Evolutionary conservation across 2,329 filamentous ascomycete genomes (phyloP).

Genomic region (Tympanopsis confertula): DNA sequence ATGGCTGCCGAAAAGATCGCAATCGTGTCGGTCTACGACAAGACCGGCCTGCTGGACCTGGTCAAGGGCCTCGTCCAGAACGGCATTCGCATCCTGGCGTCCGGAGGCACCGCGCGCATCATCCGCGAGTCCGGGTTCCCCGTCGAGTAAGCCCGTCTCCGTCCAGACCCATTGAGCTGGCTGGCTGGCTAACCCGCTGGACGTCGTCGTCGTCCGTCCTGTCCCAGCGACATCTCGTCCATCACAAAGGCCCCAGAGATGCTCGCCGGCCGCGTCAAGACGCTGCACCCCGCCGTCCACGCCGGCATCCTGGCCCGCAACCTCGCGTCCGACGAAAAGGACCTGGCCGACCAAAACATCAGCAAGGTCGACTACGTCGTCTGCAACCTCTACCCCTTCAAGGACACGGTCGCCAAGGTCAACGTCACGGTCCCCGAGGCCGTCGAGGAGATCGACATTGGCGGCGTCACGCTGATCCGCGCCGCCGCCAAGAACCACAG

Average conservation of each 20-base stretch:
- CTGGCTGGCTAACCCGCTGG: not conserved
- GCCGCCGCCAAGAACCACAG: slow-evolving; percentile 97
- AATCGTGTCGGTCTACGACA: slow-evolving; percentile 97
- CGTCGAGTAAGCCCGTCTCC: slow-evolving; percentile 60
- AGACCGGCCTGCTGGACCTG: slow-evolving; percentile 86
- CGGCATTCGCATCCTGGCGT: slow-evolving; percentile 85
- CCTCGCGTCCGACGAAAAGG: slow-evolving; percentile 90
- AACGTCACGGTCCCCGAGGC: slow-evolving; percentile 94
- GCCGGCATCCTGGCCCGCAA: slow-evolving; percentile 87
- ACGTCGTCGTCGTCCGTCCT: not conserved
- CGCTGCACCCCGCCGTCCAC: slow-evolving; percentile 86
- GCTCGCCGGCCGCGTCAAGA: slow-evolving; percentile 86
- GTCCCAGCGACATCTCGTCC: slow-evolving; percentile 75
- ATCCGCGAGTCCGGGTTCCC: slow-evolving; percentile 91
- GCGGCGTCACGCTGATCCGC: slow-evolving; percentile 88
- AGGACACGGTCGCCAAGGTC: slow-evolving; percentile 92
- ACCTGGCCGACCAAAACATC: slow-evolving; percentile 89
- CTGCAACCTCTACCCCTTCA: slow-evolving; percentile 99
- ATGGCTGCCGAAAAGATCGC: slow-evolving; percentile 48
- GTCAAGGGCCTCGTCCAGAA: slow-evolving; percentile 82
- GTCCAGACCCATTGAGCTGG: slow-evolving; percentile 2
- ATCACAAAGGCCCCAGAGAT: slow-evolving; percentile 97
- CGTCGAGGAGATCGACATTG: slow-evolving; percentile 98
- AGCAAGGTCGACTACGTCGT: slow-evolving; percentile 91
- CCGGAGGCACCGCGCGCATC: slow-evolving; percentile 89